Conservation (phyloP, 148 eudicot genomes). For the Silene uniflora region DNA sequence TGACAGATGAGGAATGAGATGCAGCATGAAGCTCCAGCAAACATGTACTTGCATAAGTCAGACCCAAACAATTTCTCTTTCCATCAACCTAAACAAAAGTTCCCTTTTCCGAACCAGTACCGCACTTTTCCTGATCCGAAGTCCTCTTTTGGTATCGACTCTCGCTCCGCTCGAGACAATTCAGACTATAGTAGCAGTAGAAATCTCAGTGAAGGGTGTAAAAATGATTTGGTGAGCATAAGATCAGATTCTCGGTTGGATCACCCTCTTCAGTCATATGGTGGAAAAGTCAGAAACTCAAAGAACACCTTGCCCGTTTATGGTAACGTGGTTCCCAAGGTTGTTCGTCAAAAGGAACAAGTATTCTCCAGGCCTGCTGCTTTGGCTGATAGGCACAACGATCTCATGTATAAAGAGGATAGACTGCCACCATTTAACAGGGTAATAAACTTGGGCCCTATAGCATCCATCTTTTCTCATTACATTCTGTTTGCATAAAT, state of each 20-base stretch:
- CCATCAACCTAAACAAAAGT: constrained; percentile 27
- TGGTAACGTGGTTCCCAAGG: constrained; percentile 28
- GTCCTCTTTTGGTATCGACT: constrained; percentile 23
- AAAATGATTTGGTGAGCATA: constrained; percentile 28
- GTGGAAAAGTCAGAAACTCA: constrained; percentile 32
- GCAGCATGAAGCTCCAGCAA: constrained; percentile 26
- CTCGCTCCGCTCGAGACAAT: constrained; percentile 24
- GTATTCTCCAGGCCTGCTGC: constrained; percentile 35
- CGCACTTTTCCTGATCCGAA: constrained; percentile 28
- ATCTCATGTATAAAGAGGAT: constrained; percentile 31
- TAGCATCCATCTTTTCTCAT: neutral
- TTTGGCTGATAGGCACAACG: constrained; percentile 32
- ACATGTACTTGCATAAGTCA: constrained; percentile 28
- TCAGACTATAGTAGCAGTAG: constrained; percentile 23
- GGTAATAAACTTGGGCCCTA: constrained; percentile 41
- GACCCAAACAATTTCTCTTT: constrained; percentile 22
- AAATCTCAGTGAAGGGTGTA: constrained; percentile 18
- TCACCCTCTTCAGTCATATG: constrained; percentile 26
- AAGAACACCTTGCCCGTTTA: constrained; percentile 32
- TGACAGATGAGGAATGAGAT: constrained; percentile 30
- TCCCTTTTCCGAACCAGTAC: constrained; percentile 22
- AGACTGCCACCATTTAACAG: constrained; percentile 31
- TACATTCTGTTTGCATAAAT: neutral
- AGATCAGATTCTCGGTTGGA: constrained; percentile 29
- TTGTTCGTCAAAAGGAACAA: constrained; percentile 29